Percentiles rank a stretch among this genome's conserved stretches.
phyloP scores from a whole-genome alignment of 129 eudicot species.

The Apium graveolens region DNA sequence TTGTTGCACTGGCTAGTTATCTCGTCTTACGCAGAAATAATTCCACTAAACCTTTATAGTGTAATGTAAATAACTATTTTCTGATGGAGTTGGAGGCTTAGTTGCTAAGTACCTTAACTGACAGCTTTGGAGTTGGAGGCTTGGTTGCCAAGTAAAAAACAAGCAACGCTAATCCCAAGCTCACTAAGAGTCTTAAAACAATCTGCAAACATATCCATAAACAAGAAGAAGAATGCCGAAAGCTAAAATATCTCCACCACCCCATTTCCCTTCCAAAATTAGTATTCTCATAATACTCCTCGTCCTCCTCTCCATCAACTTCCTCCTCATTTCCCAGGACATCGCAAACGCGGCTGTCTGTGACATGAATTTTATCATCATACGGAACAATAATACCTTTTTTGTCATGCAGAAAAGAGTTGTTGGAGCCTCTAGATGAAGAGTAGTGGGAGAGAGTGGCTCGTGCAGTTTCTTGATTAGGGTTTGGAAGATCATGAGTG shows the following conservation, averaged over 20 bases:
- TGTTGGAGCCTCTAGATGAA: constrained; percentile 61
- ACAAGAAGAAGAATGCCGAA: constrained; percentile 41
- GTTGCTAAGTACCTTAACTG: constrained; percentile 54
- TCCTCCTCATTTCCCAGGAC: constrained; percentile 7
- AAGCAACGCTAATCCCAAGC: constrained; percentile 55
- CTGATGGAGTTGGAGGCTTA: too few relatives aligned
- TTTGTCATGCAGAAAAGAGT: constrained; percentile 38
- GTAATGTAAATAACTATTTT: not conserved
- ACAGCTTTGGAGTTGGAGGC: constrained; percentile 59
- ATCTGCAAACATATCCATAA: constrained; percentile 67
- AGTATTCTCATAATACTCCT: not conserved
- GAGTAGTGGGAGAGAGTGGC: constrained; percentile 55
- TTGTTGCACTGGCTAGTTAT: too few relatives aligned
- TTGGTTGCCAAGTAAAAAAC: constrained; percentile 66
- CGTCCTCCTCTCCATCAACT: constrained; percentile 15
- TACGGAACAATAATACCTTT: constrained; percentile 7
- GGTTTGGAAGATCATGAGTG: constrained; percentile 12
- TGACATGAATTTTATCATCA: constrained; percentile 20
- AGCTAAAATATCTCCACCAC: constrained; percentile 45
- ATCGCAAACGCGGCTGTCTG: not conserved
- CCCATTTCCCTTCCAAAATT: constrained; percentile 7
- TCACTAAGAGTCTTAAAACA: constrained; percentile 51
- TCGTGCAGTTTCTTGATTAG: constrained; percentile 14
- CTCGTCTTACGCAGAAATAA: too few relatives aligned
- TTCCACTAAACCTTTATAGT: too few relatives aligned